Percentiles rank a stretch among this genome's conserved stretches.
Evolutionary conservation across 345 rosid species (phyloP).

Genomic region (Luvunga scandens): DNA sequence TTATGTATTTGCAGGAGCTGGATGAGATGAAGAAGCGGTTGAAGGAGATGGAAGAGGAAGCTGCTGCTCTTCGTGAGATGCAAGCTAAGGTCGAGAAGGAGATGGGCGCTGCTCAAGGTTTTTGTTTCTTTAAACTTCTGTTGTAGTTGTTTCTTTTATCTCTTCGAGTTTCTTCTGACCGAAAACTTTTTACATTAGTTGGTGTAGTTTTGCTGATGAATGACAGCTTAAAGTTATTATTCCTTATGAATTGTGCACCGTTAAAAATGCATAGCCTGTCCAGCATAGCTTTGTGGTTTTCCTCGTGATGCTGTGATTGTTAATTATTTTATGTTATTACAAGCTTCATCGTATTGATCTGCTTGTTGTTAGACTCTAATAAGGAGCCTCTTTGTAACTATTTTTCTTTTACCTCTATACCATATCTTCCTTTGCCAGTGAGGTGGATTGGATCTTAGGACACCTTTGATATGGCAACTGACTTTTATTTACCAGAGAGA

Average conservation of each 20-base stretch:
- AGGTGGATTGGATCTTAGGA: not conserved
- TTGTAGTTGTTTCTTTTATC: not conserved
- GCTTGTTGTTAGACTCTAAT: not conserved
- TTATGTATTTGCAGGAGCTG: slow-evolving; percentile 54
- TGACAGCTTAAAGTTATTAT: not conserved
- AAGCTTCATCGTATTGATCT: not conserved
- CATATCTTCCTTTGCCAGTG: not conserved
- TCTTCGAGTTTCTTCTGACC: not conserved
- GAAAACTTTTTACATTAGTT: not conserved
- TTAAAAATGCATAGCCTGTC: not conserved
- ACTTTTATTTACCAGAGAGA: not conserved
- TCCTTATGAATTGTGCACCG: not conserved
- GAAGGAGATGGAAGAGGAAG: slow-evolving; percentile 98
- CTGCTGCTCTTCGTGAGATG: slow-evolving; percentile 98
- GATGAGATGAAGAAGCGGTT: slow-evolving; percentile 96
- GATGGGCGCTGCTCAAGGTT: slow-evolving; percentile 93
- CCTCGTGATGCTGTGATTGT: not conserved
- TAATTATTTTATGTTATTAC: not conserved
- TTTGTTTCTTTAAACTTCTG: not conserved
- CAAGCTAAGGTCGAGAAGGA: slow-evolving; percentile 97
- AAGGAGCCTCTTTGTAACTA: not conserved
- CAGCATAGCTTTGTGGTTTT: not conserved
- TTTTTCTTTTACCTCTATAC: not conserved
- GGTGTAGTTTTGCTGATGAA: not conserved
- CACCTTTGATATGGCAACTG: not conserved